Base-by-base conservation (phyloP, 2,329 filamentous ascomycete species). In the Calonectria multiphialidica region DNA sequence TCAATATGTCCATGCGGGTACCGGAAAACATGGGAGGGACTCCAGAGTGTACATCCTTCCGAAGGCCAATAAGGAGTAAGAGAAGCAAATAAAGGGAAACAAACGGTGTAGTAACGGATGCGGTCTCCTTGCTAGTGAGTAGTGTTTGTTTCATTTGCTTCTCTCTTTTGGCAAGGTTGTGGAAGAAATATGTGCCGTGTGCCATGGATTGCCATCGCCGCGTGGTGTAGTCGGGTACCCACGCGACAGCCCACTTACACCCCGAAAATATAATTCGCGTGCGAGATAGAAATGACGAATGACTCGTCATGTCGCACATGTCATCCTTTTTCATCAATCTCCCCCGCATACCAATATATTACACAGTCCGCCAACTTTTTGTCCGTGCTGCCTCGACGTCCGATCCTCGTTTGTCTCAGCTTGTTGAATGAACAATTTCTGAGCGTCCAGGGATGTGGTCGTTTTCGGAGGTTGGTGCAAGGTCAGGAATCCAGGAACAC, bases 401-500 rank as follows among this genome's bases (percentile, higher is more conserved):
- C n/a, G 25, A 35, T 35, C 66, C 40, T 37, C 59, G 23, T 44
- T 16, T 50, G 25, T 47, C 45, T 63, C 66, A 49, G 57, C 28
- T 61, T 37, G 35, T 28, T 23, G n/a, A 16, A 44, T 33, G 50
- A 37, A 10, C 28, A 45, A 40, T 55, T 30, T 57, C 57, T 53
- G 21, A 25, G 42, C 42, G 15, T 33, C 53, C 53, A 71, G 50
- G 53, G 45, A 42, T 42, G 35, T 21, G 37, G 45, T 33, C 62
- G 33, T 25, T 55, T 40, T 61, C 35, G 40, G 35, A 55, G 53
- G 62, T 25, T 42, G 21, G 47, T 40, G 67, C 61, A 64, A 49
- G 61, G 55, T 47, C 50, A 35, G 66, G 68, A 74, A 74, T 72
- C 66, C 68, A 72, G 68, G 57, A 71, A 72, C 75, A 53, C 62